A percentile compares a stretch with the other conserved stretches of the same genome.
phyloP scores from a whole-genome alignment of 2,329 filamentous ascomycete genomes.

The Cladosporium austrohemisphaericum region DNA sequence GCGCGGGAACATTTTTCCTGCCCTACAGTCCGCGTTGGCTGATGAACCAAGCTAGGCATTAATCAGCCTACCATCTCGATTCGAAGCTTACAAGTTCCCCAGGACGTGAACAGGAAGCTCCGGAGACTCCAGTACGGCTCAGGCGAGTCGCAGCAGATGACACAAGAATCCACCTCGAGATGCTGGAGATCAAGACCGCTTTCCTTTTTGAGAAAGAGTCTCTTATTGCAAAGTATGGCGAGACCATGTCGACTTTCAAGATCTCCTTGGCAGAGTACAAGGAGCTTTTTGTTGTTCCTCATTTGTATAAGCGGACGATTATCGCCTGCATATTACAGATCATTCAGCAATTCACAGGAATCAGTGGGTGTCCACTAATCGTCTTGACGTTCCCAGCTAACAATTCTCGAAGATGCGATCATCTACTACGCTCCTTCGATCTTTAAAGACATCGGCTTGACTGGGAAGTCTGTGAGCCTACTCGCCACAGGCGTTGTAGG shows the following conservation, averaged over 20 bases:
- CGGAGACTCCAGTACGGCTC: slow-evolving; percentile 59
- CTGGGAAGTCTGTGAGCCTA: slow-evolving; percentile 5
- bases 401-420: too few species aligned
- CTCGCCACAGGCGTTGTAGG: slow-evolving; percentile 9
- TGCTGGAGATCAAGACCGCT: slow-evolving; percentile 76
- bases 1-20: slow-evolving; percentile 61
- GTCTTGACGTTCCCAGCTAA: too few species aligned
- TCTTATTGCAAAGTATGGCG: too few species aligned
- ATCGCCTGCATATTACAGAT: too few species aligned
- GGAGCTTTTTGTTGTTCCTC: too few species aligned
- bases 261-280: too few species aligned
- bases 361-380: too few species aligned
- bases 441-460: slow-evolving; percentile 17
- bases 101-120: slow-evolving; percentile 68
- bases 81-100: too few species aligned
- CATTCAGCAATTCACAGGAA: too few species aligned
- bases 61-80: too few species aligned
- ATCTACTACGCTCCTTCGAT: slow-evolving; percentile 41
- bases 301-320: too few species aligned
- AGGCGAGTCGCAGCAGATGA: slow-evolving; percentile 60
- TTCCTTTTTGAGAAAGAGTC: slow-evolving; percentile 63
- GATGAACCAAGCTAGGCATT: slow-evolving; percentile 61
- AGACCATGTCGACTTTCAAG: too few species aligned
- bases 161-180: slow-evolving; percentile 69
- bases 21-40: slow-evolving; percentile 76